Base-by-base conservation (phyloP, 768 basidiomycete genomes). In the Tephrocybe rancida region DNA sequence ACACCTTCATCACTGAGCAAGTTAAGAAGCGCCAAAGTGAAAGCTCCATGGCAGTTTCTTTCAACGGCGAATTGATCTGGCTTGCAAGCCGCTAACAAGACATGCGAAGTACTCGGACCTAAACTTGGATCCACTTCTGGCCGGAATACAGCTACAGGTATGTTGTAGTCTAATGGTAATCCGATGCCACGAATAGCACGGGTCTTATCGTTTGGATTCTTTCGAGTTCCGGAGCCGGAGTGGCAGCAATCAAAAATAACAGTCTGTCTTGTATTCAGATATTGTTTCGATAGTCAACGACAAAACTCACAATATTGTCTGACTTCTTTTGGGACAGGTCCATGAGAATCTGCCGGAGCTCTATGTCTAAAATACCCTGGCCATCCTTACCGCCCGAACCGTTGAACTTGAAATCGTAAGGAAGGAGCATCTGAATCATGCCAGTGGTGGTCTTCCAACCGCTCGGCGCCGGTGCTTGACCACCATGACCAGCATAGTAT, bases 71-170 rank as follows among this genome's bases (percentile, higher is more conserved):
- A 6, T 38, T 59, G 32, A 10, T 19, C 22, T 8, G 22, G 48
- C n/a, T 34, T 48, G 37, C 57, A 56, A 14, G 57, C 57, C n/a
- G 57, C 57, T 22, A 57, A 43, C 9, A 54, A 22, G n/a, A 57
- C 43, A 30, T 58, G 54, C 29, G 46, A 39, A 13, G 6, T 25
- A 24, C 34, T 13, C 19, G 13, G 13, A 25, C 25, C 24, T 24
- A 13, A 11, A 2, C 13, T 54, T 25, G 35, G 25, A 27, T 25
- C 24, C 24, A 21, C 35, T 27, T 16, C 16, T 38, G 32, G 38
- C 46, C 14, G 34, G 21, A 3, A 18, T 13, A 44, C 6, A 27
- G n/a, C 4, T 25, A 27, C 25, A 25, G 42, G 32, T 13, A 30
- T 7, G 21, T 13, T 2, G 14, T 37, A 37, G 14, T 14, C 26